phyloP scores from a whole-genome alignment of 2,329 filamentous ascomycete species.

The Cercospora sp. region DNA sequence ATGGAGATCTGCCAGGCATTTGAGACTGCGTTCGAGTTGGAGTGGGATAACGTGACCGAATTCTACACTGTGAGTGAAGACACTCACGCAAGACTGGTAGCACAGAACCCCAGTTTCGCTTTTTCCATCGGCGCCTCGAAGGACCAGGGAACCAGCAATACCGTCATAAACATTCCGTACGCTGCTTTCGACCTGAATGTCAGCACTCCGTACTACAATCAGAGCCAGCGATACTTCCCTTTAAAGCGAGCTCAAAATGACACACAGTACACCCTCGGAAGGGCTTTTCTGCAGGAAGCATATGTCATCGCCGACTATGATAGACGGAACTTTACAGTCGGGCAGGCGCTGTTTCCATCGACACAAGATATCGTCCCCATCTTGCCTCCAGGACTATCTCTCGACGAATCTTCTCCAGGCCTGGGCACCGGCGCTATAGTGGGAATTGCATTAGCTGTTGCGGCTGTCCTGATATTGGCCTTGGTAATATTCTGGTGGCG shows the following conservation, averaged over 20 bases:
- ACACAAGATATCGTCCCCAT: background rate
- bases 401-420: background rate
- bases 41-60: slow-evolving; percentile 41
- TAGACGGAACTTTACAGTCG: slow-evolving; percentile 48
- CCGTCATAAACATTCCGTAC: slow-evolving; percentile 51
- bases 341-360: slow-evolving; percentile 33
- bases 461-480: background rate
- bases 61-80: slow-evolving; percentile 45
- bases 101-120: slow-evolving; percentile 42
- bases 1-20: slow-evolving; percentile 42
- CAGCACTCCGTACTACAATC: slow-evolving; percentile 55
- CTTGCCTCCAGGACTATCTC: background rate
- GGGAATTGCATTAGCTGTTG: slow-evolving; percentile 3
- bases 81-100: slow-evolving; percentile 38
- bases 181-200: slow-evolving; percentile 51
- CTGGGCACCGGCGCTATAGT: background rate
- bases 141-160: slow-evolving; percentile 22
- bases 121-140: slow-evolving; percentile 33
- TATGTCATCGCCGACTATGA: slow-evolving; percentile 54
- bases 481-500: background rate
- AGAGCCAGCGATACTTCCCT: slow-evolving; percentile 66
- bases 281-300: slow-evolving; percentile 69
- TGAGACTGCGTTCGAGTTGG: slow-evolving; percentile 43
- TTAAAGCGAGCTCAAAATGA: slow-evolving; percentile 58
- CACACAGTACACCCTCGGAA: slow-evolving; percentile 62